These are phyloP conservation scores for Scalesia atractyloides DNA, from an alignment of 129 eudicot genomes.

Conservation along the genomic window DNA sequence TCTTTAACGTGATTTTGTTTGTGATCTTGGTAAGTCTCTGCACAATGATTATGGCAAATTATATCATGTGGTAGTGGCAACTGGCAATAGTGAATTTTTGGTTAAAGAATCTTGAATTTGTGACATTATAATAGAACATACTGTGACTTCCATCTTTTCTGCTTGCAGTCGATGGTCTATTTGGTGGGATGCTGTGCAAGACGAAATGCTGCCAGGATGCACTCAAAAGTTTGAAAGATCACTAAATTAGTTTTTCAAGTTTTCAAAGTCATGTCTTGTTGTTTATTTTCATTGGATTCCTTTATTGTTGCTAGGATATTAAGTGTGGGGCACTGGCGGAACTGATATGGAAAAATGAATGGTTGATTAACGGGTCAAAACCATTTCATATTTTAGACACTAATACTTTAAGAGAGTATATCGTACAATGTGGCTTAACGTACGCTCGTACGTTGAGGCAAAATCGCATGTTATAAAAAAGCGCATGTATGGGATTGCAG, in stretches of 20 bases:
- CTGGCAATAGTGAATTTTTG: neutral
- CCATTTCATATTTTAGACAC: neutral
- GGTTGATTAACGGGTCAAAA: neutral
- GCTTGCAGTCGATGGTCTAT: conserved; percentile 66
- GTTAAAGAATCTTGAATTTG: neutral
- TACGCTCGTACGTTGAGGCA: too few species aligned
- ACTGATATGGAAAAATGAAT: neutral
- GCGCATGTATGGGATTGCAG: too few species aligned
- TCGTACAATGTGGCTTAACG: too few species aligned
- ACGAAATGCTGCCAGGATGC: conserved; percentile 63
- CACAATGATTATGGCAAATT: conserved; percentile 8
- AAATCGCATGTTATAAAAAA: too few species aligned
- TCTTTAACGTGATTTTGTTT: conserved; percentile 74
- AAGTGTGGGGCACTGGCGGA: too few species aligned
- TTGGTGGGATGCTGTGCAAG: conserved; percentile 95
- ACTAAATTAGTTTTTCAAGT: conserved; percentile 14
- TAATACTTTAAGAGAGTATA: too few species aligned
- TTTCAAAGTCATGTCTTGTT: conserved; percentile 3
- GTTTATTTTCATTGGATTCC: neutral
- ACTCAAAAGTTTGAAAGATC: conserved; percentile 56
- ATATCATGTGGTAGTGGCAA: neutral
- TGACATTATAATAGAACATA: neutral
- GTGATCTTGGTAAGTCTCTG: conserved; percentile 67
- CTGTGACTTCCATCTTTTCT: conserved; percentile 17
- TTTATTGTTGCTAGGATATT: neutral